A percentile compares a stretch with the other conserved stretches of the same genome.
phyloP scores from a whole-genome alignment of 257 asterid species.

The Solanum arcanum region DNA sequence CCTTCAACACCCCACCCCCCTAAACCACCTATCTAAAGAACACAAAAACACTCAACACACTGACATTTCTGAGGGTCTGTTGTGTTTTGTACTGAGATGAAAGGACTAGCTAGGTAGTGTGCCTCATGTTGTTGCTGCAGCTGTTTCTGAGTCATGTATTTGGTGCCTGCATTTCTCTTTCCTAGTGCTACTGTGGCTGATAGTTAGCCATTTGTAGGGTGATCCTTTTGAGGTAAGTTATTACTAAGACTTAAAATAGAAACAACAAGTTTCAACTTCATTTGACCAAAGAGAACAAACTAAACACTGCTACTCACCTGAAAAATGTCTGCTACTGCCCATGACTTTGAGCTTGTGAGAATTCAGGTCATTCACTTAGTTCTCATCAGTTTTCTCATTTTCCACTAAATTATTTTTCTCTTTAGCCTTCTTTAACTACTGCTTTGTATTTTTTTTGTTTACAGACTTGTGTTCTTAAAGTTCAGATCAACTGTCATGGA shows the following conservation, averaged over 20 bases:
- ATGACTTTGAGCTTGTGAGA: constrained; percentile 22
- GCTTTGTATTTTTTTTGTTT: neutral
- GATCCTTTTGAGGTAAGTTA: neutral
- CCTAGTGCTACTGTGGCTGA: neutral
- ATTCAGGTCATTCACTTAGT: constrained; percentile 10
- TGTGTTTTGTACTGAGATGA: neutral
- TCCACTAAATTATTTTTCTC: neutral
- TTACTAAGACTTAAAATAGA: neutral
- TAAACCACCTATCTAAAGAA: neutral
- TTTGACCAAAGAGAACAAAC: neutral
- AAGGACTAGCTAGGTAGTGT: neutral
- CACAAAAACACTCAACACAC: neutral
- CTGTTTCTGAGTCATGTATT: neutral
- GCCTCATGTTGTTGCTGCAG: neutral
- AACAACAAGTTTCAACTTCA: neutral
- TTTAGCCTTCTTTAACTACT: neutral
- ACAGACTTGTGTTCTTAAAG: constrained; percentile 53
- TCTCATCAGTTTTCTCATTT: neutral
- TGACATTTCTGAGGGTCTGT: neutral
- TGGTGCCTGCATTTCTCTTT: neutral
- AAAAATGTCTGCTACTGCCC: constrained; percentile 12
- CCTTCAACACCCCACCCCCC: neutral
- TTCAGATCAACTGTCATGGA: constrained; percentile 65
- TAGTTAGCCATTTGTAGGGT: neutral
- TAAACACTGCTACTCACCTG: neutral